Percentiles rank a stretch among this genome's conserved stretches.
phyloP scores from a whole-genome alignment of 768 basidiomycete species.

The Hebeloma cylindrosporum region DNA sequence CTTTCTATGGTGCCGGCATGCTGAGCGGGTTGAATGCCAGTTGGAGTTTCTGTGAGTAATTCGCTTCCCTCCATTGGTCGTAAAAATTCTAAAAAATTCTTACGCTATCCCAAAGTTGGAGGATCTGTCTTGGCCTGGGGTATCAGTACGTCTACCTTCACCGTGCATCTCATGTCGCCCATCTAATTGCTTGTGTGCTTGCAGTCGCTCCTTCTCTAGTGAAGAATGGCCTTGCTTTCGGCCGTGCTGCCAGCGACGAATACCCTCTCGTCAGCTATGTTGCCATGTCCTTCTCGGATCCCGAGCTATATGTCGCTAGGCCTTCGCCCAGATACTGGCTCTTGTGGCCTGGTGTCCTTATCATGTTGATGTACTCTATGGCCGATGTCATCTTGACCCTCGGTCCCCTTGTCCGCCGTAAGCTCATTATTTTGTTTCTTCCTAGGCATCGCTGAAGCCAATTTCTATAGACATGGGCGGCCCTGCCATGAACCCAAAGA shows the following conservation, averaged over 20 bases:
- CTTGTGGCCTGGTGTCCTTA: slow-evolving; percentile 60
- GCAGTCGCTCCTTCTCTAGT: slow-evolving; percentile 53
- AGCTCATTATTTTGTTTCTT: slow-evolving; percentile 3
- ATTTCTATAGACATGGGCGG: slow-evolving; percentile 16
- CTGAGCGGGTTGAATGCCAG: slow-evolving; percentile 56
- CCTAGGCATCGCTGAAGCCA: background rate
- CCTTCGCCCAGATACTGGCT: slow-evolving; percentile 64
- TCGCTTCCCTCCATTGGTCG: background rate
- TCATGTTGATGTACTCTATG: slow-evolving; percentile 63
- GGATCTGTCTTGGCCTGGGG: slow-evolving; percentile 61
- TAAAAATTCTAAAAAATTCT: too few species aligned
- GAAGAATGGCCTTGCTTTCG: slow-evolving; percentile 52
- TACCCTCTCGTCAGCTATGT: slow-evolving; percentile 45
- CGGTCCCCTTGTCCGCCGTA: slow-evolving; percentile 34
- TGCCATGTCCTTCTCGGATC: slow-evolving; percentile 47
- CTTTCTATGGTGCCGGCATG: slow-evolving; percentile 62
- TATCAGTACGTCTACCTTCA: slow-evolving; percentile 38
- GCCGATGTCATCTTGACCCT: slow-evolving; percentile 48
- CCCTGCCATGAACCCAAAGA: slow-evolving; percentile 24
- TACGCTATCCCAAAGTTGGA: slow-evolving; percentile 35
- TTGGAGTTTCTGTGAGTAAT: slow-evolving; percentile 54
- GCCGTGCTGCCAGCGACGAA: slow-evolving; percentile 34
- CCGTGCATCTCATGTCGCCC: background rate
- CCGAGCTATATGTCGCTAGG: slow-evolving; percentile 34
- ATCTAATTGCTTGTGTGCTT: background rate